phyloP scores from a whole-genome alignment of 2,329 filamentous ascomycete species.

The Sordariomycetes sp. region DNA sequence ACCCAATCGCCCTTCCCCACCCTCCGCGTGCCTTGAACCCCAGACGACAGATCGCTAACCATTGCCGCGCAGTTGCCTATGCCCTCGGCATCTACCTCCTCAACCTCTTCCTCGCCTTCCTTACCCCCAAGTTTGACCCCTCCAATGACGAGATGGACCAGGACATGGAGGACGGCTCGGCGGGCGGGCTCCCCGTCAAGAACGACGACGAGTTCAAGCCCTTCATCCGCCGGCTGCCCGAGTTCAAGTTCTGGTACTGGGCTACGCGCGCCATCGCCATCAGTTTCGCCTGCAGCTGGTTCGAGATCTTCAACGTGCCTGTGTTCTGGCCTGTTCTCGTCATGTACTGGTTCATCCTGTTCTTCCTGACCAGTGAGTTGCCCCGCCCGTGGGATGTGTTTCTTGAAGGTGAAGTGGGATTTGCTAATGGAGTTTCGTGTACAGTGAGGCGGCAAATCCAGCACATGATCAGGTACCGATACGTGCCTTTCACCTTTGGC shows the following conservation, averaged over 20 bases:
- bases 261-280: conserved; percentile 79
- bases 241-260: conserved; percentile 99
- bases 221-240: conserved; percentile 88
- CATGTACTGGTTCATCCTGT: conserved; percentile 97
- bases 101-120: conserved; percentile 96
- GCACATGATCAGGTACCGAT: conserved; percentile 99
- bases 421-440: background rate
- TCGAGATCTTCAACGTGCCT: conserved; percentile 86
- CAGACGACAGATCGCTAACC: background rate
- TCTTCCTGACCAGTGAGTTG: conserved; percentile 80
- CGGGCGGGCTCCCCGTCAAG: conserved; percentile 77
- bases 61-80: conserved; percentile 57
- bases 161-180: conserved; percentile 87
- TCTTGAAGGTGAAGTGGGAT: background rate
- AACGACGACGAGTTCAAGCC: conserved; percentile 95
- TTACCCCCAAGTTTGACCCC: conserved; percentile 97
- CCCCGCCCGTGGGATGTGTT: background rate
- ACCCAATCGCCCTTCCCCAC: background rate
- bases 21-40: background rate
- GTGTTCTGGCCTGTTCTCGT: conserved; percentile 99
- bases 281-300: conserved; percentile 82
- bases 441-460: conserved; percentile 97
- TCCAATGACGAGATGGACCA: conserved; percentile 84
- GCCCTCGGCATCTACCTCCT: conserved; percentile 97
- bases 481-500: conserved; percentile 85